Conservation (phyloP, 2,329 filamentous ascomycete genomes). For the Monosporascus cannonballus region DNA sequence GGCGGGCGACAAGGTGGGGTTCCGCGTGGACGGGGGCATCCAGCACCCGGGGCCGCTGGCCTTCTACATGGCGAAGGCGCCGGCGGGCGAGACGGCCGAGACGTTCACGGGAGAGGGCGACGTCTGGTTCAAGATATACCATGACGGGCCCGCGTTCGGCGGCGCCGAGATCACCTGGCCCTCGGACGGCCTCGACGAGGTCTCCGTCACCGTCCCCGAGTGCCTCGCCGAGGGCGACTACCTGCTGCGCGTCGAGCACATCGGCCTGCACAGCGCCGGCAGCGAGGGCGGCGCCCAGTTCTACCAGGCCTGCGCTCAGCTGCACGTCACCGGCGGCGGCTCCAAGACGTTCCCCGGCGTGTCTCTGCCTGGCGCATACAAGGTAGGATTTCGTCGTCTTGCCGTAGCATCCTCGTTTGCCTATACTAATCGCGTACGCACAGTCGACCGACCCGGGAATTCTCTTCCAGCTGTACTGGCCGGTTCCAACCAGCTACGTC, state of each 20-base stretch:
- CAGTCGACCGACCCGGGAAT: constrained; percentile 21
- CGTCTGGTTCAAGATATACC: constrained; percentile 27
- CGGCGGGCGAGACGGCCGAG: constrained; percentile 17
- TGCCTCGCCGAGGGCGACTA: constrained; percentile 28
- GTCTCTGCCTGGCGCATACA: constrained; percentile 21
- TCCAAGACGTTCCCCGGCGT: constrained; percentile 20
- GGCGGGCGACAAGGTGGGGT: constrained; percentile 29
- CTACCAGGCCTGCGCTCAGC: constrained; percentile 24
- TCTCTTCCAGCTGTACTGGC: constrained; percentile 20
- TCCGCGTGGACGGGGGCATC: constrained; percentile 26
- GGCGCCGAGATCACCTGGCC: constrained; percentile 13
- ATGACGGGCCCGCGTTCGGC: constrained; percentile 18
- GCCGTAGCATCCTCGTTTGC: not conserved
- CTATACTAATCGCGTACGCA: not conserved
- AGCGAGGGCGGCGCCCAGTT: constrained; percentile 24
- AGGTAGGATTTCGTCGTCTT: constrained; percentile 8
- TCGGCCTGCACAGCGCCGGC: constrained; percentile 25
- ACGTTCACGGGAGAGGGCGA: constrained; percentile 20
- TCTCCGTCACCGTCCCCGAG: constrained; percentile 23
- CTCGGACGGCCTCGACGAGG: constrained; percentile 10
- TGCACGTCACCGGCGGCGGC: constrained; percentile 25
- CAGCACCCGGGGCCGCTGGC: constrained; percentile 22
- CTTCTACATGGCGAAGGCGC: constrained; percentile 25
- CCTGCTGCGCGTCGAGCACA: constrained; percentile 29
- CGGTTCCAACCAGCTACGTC: constrained; percentile 21